Base-by-base conservation (phyloP, 345 rosid genomes). In the Salix viminalis region DNA sequence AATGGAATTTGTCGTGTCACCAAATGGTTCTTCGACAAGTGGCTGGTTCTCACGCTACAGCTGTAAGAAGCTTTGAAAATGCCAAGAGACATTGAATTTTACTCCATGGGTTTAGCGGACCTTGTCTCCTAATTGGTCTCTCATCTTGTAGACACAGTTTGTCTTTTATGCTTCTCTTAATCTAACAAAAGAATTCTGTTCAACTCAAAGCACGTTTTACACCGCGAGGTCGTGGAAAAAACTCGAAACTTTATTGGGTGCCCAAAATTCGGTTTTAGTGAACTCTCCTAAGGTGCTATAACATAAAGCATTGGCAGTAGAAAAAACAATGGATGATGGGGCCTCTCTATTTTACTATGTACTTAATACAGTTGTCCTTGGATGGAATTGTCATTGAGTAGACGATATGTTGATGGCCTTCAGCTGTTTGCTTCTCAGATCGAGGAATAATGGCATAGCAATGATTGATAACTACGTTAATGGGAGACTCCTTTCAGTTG, bases 71-170 rank as follows among this genome's bases (percentile, higher is more conserved):
- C 37, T 16, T 61, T 30, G 39, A 76, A 77, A 65, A 42, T 23
- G 30, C 42, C 72, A 18, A 52, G 26, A 72, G 77, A 79, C 54
- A 61, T 52, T 58, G 81, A 72, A 78, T 69, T 34, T 54, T 68
- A 67, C 39, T 74, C 52, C 39, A 65, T 71, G 76, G 72, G 73
- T 46, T 52, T 14, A 39, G 74, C 44, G 56, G 80, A 72, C 44
- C 65, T 18, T 77, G 85, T 73, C 83, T 58, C 81, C 79, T 65
- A 30, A 71, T n/a, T 72, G 87, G 91, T 89, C 89, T 81, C 87
- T 85, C 60, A 65, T 84, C 75, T 75, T 52, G 84, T 24, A n/a
- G 56, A 82, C 92, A 89, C 2, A 19, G 76, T 41, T 83, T 81
- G 84, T 79, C 82, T 76, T 75, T 66, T 85, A 36, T 66, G 67